Evolutionary conservation across 257 asterid genomes (phyloP), one percentile per base, ranked within the genome.

Genomic region (Nicotiana paniculata): DNA sequence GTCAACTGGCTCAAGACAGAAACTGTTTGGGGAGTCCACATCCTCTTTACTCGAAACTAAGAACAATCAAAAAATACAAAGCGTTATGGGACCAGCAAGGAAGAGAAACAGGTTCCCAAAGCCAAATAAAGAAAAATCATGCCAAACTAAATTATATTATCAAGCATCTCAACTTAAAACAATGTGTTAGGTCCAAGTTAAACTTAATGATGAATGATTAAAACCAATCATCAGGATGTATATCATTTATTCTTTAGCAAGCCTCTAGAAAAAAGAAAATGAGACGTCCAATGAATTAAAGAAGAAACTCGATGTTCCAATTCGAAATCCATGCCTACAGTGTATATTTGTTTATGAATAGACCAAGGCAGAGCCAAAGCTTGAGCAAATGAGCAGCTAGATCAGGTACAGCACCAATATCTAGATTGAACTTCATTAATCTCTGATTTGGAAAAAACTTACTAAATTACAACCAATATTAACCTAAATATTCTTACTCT

Each of bases 41-140:
- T 94, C 97, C 48, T 94, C 95, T 90, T 83, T 87, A 83, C 88
- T 84, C 43, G 97, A 94, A 81, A 90, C 99, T 96, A 70, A 15
- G 85, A 67, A 70, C 58, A 57, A 21, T 37, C 66, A 37, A 77
- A 33, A 21, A 11, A 39, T 2, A 66, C 35, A 32, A 32, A 13
- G 7, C 48, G 62, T 70, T 70, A 43, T 70, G n/a, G 78, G 59
- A 70, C 78, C 59, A 70, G 6, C 12, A 48, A n/a, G 2, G 24
- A 80, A 81, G 37, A 62, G 11, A 51, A 24, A 11, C 48, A 79
- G 13, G 61, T 67, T 21, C 62, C 77, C 80, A 63, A 84, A 26
- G 62, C 59, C 17, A 82, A 82, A 28, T 37, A 67, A 59, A 37
- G 39, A 65, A 26, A 8, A 2, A 57, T 39, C 55, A 43, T 48